Evolutionary conservation across 495 filamentous ascomycete species (phyloP).

Genomic region (Amorphotheca resinae): DNA sequence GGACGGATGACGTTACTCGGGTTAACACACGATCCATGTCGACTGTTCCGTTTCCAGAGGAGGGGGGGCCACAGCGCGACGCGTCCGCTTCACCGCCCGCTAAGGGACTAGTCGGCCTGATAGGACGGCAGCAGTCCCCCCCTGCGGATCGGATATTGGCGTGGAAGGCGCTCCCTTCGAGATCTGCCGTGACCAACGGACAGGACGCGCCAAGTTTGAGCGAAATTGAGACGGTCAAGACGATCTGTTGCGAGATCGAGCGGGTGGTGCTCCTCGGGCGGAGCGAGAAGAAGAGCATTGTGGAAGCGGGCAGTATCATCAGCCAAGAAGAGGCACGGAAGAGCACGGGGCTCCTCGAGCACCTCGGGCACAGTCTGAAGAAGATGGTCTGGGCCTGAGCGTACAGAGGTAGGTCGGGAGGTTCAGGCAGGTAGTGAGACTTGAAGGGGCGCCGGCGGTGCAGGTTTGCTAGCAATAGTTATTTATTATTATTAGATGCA

Average conservation of each 20-base stretch:
- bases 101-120: not conserved
- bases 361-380: constrained; percentile 74
- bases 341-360: constrained; percentile 76
- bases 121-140: constrained; percentile 9
- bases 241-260: constrained; percentile 47
- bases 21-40: constrained; percentile 78
- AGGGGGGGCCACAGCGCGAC: constrained; percentile 7
- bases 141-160: constrained; percentile 23
- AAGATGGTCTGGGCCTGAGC: constrained; percentile 76
- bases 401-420: too few species aligned
- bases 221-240: constrained; percentile 56
- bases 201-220: constrained; percentile 30
- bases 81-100: constrained; percentile 6
- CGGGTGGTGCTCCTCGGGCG: constrained; percentile 15
- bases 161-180: constrained; percentile 50
- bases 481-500: too few species aligned
- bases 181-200: constrained; percentile 29
- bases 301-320: constrained; percentile 69
- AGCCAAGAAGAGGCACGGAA: constrained; percentile 71
- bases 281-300: constrained; percentile 27
- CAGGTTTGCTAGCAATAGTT: too few species aligned
- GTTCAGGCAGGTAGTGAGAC: too few species aligned
- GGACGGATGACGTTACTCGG: constrained; percentile 50
- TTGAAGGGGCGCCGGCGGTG: too few species aligned
- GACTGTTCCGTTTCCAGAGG: constrained; percentile 25